A percentile compares a stretch with the other conserved stretches of the same genome.
phyloP scores from a whole-genome alignment of 2,329 filamentous ascomycete genomes.

The Fusarium staphyleae region DNA sequence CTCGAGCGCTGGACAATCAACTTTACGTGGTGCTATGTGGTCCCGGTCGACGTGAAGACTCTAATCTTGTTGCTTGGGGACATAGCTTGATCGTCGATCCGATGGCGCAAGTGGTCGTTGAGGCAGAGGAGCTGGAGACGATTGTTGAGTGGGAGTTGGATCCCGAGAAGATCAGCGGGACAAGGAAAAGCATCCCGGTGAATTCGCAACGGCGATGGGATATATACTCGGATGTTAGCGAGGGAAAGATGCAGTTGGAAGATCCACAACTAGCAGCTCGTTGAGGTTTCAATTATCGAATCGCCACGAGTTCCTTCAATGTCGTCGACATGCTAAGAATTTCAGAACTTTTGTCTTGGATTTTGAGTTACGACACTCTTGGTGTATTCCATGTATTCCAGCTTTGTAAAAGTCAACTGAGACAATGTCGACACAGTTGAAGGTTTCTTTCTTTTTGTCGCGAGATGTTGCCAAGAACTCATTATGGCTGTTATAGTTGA shows the following conservation, averaged over 20 bases:
- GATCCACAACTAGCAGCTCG: background rate
- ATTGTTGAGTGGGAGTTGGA: constrained; percentile 76
- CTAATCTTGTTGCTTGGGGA: constrained; percentile 86
- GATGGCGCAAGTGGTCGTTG: constrained; percentile 76
- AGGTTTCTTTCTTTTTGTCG: too few species aligned
- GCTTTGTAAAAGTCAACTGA: too few species aligned
- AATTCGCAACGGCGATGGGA: constrained; percentile 86
- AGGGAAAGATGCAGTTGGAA: background rate
- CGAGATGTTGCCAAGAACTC: too few species aligned
- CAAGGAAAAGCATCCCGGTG: constrained; percentile 82
- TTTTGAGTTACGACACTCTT: too few species aligned
- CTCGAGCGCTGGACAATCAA: constrained; percentile 89
- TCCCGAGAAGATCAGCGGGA: constrained; percentile 71
- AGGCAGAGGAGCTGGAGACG: constrained; percentile 78
- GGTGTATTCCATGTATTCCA: too few species aligned
- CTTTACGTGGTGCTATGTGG: constrained; percentile 90
- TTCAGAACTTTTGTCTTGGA: too few species aligned
- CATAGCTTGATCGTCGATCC: constrained; percentile 89
- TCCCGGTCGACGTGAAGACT: constrained; percentile 78
- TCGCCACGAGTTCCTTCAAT: too few species aligned
- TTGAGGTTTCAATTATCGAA: background rate
- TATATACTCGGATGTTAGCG: constrained; percentile 91
- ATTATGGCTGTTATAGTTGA: too few species aligned
- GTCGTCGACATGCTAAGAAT: too few species aligned
- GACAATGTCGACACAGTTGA: too few species aligned